Conservation (phyloP, 768 basidiomycete genomes). For the Leucogyrophana mollusca region DNA sequence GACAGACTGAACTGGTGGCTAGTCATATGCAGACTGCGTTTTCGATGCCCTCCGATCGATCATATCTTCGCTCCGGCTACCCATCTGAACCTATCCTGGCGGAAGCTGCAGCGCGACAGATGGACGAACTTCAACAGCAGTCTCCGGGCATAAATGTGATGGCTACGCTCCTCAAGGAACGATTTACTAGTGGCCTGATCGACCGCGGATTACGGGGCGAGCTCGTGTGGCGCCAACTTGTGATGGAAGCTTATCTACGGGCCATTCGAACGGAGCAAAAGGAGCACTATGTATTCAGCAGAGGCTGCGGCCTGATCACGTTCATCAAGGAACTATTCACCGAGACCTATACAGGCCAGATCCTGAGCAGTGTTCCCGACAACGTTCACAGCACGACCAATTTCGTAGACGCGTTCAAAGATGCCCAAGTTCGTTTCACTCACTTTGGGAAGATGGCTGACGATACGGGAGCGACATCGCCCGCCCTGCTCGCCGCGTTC, state of each 20-base stretch:
- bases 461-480: slow-evolving; percentile 14
- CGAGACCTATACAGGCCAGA: slow-evolving; percentile 3
- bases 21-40: slow-evolving; percentile 19
- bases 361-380: slow-evolving; percentile 21
- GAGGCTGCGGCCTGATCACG: slow-evolving; percentile 9
- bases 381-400: slow-evolving; percentile 9
- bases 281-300: background rate
- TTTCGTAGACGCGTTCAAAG: slow-evolving; percentile 19
- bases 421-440: slow-evolving; percentile 28
- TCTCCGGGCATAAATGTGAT: background rate
- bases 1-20: slow-evolving; percentile 13
- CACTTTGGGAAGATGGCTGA: slow-evolving; percentile 26
- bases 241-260: slow-evolving; percentile 22
- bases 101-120: slow-evolving; percentile 24
- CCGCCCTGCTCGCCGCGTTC: slow-evolving; percentile 18
- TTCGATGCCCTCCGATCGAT: slow-evolving; percentile 13
- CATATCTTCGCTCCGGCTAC: slow-evolving; percentile 25
- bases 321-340: slow-evolving; percentile 21
- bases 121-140: slow-evolving; percentile 2
- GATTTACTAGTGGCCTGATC: slow-evolving; percentile 10
- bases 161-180: slow-evolving; percentile 2
- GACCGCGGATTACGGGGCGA: slow-evolving; percentile 21
- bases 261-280: slow-evolving; percentile 8
- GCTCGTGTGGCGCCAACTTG: slow-evolving; percentile 20
- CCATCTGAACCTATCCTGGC: slow-evolving; percentile 36